Conservation (phyloP, 306 rosid genomes). For the Glycine latifolia region DNA sequence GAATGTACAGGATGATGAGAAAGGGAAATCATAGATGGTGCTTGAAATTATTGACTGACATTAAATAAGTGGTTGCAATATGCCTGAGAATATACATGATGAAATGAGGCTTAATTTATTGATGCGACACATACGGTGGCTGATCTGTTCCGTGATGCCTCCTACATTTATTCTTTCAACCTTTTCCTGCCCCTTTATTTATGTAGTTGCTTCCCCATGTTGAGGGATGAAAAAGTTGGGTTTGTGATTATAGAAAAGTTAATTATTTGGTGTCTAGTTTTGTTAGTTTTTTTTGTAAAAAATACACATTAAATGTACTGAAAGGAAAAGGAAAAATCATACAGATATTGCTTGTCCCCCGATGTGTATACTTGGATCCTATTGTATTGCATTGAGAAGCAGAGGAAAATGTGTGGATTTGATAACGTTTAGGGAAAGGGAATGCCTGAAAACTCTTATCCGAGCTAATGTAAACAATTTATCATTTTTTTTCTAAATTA, state of each 20-base stretch:
- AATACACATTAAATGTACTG: constrained; percentile 5
- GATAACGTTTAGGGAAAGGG: not conserved
- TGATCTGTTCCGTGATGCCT: constrained; percentile 43
- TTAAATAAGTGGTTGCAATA: constrained; percentile 40
- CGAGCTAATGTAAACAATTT: not conserved
- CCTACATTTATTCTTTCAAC: constrained; percentile 38
- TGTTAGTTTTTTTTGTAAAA: constrained; percentile 29
- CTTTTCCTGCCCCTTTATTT: constrained; percentile 6
- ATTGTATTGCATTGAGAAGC: not conserved
- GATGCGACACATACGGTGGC: constrained; percentile 33
- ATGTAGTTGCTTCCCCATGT: constrained; percentile 31
- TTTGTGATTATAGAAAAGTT: constrained; percentile 25
- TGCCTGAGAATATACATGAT: constrained; percentile 48
- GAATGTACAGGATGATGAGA: constrained; percentile 65
- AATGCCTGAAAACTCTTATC: not conserved
- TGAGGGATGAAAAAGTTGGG: constrained; percentile 22
- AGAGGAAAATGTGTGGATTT: not conserved
- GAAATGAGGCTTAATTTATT: constrained; percentile 39
- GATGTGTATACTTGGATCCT: not conserved
- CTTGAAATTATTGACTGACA: constrained; percentile 39
- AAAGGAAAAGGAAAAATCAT: not conserved
- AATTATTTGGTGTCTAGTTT: constrained; percentile 32
- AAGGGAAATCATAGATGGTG: constrained; percentile 48
- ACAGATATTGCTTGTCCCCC: not conserved
- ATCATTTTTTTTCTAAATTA: not conserved